Evolutionary conservation across 331 rosid species (phyloP).

Genomic region (Pyrus hybrid): DNA sequence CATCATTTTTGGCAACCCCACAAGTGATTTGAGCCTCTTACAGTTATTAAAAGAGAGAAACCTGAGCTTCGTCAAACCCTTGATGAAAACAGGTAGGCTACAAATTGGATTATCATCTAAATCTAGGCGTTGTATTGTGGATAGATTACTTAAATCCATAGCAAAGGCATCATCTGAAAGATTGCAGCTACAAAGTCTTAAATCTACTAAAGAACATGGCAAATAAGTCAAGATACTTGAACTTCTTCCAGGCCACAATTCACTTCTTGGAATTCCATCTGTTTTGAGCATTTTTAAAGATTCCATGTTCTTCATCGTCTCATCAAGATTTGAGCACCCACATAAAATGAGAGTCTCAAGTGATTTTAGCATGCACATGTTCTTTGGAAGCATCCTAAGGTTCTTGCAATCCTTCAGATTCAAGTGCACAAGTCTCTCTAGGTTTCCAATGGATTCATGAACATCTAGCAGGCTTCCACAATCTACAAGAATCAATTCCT

Average conservation of each 20-base stretch:
- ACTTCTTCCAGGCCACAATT: neutral
- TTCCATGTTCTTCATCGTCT: neutral
- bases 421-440: neutral
- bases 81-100: neutral
- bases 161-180: neutral
- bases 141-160: neutral
- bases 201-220: neutral
- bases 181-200: neutral
- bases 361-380: neutral
- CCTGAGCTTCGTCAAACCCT: neutral
- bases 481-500: neutral
- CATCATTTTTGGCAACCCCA: neutral
- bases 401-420: neutral
- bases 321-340: neutral
- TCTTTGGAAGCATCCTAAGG: conserved; percentile 1
- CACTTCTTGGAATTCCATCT: neutral
- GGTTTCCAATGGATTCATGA: conserved; percentile 8
- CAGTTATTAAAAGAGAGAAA: rapidly evolving
- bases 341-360: neutral
- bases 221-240: neutral
- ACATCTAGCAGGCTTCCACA: neutral
- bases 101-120: neutral
- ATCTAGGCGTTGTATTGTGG: neutral
- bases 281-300: neutral
- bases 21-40: neutral